A percentile compares a stretch with the other conserved stretches of the same genome.
Conservation (phyloP, 2,329 filamentous ascomycete genomes). For the Coniella lustricola region DNA sequence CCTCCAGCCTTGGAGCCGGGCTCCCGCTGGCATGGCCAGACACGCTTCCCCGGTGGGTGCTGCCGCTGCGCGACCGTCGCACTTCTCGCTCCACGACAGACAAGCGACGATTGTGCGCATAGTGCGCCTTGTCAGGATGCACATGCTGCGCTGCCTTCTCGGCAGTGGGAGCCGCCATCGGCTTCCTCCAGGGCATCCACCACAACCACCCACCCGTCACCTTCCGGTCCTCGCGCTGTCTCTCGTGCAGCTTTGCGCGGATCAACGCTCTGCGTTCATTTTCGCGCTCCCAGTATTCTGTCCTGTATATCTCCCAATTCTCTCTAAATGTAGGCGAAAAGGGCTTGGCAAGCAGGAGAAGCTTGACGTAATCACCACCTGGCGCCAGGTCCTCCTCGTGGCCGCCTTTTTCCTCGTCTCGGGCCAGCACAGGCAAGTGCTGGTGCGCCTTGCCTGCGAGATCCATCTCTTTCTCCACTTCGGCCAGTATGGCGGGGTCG, state of each 20-base stretch:
- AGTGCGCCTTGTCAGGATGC: conserved; percentile 30
- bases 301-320: conserved; percentile 92
- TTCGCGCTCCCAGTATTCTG: conserved; percentile 94
- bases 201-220: conserved; percentile 69
- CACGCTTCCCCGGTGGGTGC: conserved; percentile 44
- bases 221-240: conserved; percentile 61
- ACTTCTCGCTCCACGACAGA: conserved; percentile 38
- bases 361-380: conserved; percentile 85
- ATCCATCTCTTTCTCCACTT: conserved; percentile 53
- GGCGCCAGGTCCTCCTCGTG: conserved; percentile 86
- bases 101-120: conserved; percentile 31
- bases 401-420: conserved; percentile 55
- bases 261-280: conserved; percentile 79
- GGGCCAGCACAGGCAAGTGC: conserved; percentile 30
- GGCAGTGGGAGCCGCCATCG: conserved; percentile 28
- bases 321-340: conserved; percentile 93
- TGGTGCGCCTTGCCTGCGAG: conserved; percentile 36
- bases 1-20: conserved; percentile 41
- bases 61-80: conserved; percentile 44
- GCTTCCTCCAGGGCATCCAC: conserved; percentile 70
- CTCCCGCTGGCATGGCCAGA: conserved; percentile 41
- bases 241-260: conserved; percentile 60
- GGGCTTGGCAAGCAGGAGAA: conserved; percentile 85
- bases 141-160: conserved; percentile 27
- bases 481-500: conserved; percentile 54